Conservation (phyloP, 2,329 filamentous ascomycete genomes). For the Paraconiothyrium brasiliense region DNA sequence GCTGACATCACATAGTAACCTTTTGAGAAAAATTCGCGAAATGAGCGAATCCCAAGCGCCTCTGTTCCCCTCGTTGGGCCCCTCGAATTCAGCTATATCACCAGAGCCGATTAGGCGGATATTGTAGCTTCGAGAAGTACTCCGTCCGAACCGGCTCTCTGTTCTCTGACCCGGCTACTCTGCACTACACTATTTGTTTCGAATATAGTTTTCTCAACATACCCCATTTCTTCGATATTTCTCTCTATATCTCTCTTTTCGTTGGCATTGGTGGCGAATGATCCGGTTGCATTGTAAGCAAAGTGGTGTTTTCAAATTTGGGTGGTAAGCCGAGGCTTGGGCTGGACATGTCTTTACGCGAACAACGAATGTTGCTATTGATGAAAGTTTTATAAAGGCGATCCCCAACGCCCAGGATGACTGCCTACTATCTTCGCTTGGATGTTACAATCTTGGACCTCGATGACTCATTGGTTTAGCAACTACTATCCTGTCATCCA, state of each 20-base stretch:
- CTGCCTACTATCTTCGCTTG: no score
- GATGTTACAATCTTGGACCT: no score
- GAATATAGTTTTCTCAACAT: background rate
- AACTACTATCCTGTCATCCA: no score
- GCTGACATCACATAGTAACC: conserved; percentile 42
- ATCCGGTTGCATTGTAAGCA: background rate
- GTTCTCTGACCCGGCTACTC: background rate
- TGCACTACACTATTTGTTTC: background rate
- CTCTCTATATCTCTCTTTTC: background rate
- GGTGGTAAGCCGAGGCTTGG: background rate
- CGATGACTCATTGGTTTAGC: no score
- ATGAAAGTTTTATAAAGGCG: background rate
- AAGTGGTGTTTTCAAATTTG: background rate
- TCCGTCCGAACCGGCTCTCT: no score
- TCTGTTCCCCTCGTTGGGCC: conserved; percentile 27
- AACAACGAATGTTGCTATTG: background rate
- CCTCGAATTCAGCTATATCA: conserved; percentile 2
- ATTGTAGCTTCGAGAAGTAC: conserved; percentile 1
- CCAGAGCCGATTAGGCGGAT: conserved; percentile 16
- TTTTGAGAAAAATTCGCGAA: conserved; percentile 58
- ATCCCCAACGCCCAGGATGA: no score
- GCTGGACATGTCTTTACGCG: background rate
- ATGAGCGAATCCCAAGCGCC: conserved; percentile 47
- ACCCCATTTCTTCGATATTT: background rate
- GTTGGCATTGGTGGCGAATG: background rate